Evolutionary conservation across 2,329 filamentous ascomycete species (phyloP), one percentile per base, ranked within the genome.

Genomic region (Phyllosticta ampelicida): DNA sequence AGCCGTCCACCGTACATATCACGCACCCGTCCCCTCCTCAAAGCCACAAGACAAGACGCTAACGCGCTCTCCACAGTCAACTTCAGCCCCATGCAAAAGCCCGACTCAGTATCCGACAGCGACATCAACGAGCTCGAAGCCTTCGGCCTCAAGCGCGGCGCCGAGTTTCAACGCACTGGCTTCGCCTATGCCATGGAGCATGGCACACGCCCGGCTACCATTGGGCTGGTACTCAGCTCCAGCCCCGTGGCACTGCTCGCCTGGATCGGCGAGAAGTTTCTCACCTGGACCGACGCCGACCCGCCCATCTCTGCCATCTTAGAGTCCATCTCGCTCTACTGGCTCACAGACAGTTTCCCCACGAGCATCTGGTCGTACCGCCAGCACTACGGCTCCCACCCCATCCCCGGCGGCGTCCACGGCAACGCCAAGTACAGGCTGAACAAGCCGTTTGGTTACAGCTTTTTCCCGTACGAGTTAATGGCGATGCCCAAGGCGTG

Each of bases 221-320:
- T 85, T 50, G 80, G 82, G 0, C 72, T 82, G 9, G 78, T 76
- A 0, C 67, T 86, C 0, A 74, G 75, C 1, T 72, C 79, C 0
- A 82, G 69, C 58, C 83, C 83, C 0, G 65, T 86, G 0, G 79
- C 81, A 0, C 64, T 86, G 3, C 73, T 86, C 10, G 76, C 78
- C 28, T 86, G 82, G 77, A 75, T 84, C 50, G 80, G 78, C 16
- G 81, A 84, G 62, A 84, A 83, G 63, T 77, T 80, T 61, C 66
- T 80, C 4, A 76, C 77, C 30, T 84, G 80, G 80, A 71, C 72
- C 2, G 80, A 83, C 62, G 63, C 69, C 3, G 65, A 68, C 29
- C 78, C 73, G 0, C 60, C 68, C 2, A 62, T 70, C 26, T 67
- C 75, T 49, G 66, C 68, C 11, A 79, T 83, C n/a, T 70, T 84